These are phyloP conservation scores for Colletotrichum sp. DNA, from an alignment of 2,329 filamentous ascomycete species.

Conservation along the genomic window DNA sequence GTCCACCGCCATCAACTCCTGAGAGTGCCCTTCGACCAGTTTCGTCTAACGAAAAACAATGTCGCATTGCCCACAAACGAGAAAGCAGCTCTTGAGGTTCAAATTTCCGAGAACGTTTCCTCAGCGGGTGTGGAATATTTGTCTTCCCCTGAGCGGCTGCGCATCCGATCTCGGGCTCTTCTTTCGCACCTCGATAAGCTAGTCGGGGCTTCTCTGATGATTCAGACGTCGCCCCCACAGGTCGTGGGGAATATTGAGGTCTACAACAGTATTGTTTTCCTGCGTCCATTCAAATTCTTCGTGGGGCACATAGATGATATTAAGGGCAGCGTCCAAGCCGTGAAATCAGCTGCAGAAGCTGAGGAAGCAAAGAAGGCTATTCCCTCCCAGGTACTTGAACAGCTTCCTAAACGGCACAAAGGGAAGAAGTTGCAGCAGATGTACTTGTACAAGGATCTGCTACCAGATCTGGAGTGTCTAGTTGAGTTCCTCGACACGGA, in stretches of 20 bases:
- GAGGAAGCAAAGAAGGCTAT: neutral
- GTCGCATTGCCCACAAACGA: neutral
- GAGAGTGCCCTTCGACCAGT: neutral
- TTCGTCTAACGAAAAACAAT: neutral
- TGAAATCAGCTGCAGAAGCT: neutral
- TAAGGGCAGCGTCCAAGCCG: neutral
- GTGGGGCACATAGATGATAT: neutral
- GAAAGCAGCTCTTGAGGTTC: neutral
- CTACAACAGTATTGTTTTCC: neutral
- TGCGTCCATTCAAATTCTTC: neutral
- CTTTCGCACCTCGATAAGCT: neutral
- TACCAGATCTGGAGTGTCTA: conserved; percentile 2
- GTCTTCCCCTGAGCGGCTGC: neutral
- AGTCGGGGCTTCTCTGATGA: neutral
- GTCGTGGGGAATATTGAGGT: neutral
- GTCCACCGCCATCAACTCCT: neutral
- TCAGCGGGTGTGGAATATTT: neutral
- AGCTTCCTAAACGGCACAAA: neutral
- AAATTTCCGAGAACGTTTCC: neutral
- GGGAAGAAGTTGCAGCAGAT: neutral
- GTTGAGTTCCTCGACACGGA: conserved; percentile 20
- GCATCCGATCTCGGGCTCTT: neutral
- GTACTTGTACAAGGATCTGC: neutral
- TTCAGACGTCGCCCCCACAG: neutral
- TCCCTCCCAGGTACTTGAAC: neutral